Percentiles rank a stretch among this genome's conserved stretches.
These are phyloP conservation scores for Herpotrichia juniperi DNA, from an alignment of 2,329 filamentous ascomycete species.

Conservation along the genomic window DNA sequence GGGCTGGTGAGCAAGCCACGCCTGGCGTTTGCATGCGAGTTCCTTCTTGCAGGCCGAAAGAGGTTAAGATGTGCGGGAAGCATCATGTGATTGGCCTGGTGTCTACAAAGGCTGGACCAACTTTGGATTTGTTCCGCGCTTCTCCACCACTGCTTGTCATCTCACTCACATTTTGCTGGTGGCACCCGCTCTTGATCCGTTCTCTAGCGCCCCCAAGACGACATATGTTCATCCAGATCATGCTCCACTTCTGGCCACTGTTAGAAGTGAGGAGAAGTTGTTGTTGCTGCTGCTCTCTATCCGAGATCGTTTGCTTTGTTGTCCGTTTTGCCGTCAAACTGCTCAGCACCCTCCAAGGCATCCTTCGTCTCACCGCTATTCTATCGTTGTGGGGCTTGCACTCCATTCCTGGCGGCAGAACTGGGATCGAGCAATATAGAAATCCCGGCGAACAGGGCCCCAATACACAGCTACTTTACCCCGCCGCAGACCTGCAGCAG, in stretches of 20 bases:
- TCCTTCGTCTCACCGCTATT: constrained; percentile 38
- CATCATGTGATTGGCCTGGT: constrained; percentile 30
- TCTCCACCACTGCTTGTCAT: constrained; percentile 14
- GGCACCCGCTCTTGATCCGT: constrained; percentile 34
- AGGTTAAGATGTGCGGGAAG: constrained; percentile 27
- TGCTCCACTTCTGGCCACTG: constrained; percentile 19
- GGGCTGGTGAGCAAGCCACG: constrained; percentile 42
- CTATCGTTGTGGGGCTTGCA: constrained; percentile 31
- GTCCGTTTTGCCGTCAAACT: constrained; percentile 36
- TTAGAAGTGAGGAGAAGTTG: constrained; percentile 26
- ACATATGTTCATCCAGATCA: constrained; percentile 14
- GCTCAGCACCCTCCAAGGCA: too few species aligned
- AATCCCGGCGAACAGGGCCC: constrained; percentile 26
- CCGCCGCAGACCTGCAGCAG: constrained; percentile 26
- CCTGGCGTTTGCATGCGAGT: constrained; percentile 29
- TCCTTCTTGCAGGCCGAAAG: constrained; percentile 41
- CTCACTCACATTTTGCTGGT: constrained; percentile 25
- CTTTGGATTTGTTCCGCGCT: constrained; percentile 7
- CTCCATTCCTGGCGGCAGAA: constrained; percentile 14
- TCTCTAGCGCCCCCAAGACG: constrained; percentile 38
- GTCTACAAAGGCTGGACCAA: constrained; percentile 17
- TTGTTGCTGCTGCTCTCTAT: constrained; percentile 9
- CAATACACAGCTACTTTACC: constrained; percentile 25
- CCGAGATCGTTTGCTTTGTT: constrained; percentile 27
- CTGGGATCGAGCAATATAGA: constrained; percentile 31